Evolutionary conservation across 345 rosid genomes (phyloP), one percentile per base, ranked within the genome.

Genomic region (Hibiscus syriacus): DNA sequence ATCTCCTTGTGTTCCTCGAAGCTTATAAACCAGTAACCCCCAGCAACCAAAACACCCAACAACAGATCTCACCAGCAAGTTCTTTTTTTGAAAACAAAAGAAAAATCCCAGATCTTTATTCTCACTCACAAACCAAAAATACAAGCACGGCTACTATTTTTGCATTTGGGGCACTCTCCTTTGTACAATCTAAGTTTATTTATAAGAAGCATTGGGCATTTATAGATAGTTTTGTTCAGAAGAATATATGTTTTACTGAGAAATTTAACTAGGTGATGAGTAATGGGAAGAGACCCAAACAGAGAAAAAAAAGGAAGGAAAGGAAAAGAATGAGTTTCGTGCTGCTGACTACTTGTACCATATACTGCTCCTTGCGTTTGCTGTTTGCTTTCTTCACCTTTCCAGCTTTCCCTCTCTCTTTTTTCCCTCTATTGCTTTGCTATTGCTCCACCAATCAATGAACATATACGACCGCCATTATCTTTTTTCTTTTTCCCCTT

Each of bases 401-500:
- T n/a, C n/a, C n/a, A n/a, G n/a, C n/a, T n/a, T n/a, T n/a, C n/a
- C n/a, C n/a, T n/a, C n/a, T n/a, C n/a, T n/a, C n/a, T n/a, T n/a
- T n/a, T n/a, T n/a, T 26, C 23, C 9, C 27, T 0, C 59, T 43
- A 58, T 72, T 81, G 29, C 27, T 55, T 49, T 64, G 27, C 60
- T 39, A 16, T n/a, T n/a, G 26, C 64, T 38, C 20, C 72, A 59
- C 69, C 72, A 68, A 75, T 77, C 78, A 70, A 77, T 72, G 76
- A 72, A 74, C 73, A 67, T n/a, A n/a, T 68, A 59, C 70, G 77
- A 79, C 74, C 70, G 76, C 83, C 79, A 73, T 77, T 70, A 74
- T 55, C 72, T 46, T 9, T n/a, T n/a, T 16, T 1, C 50, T 68
- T 11, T 11, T 39, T 2, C 14, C 14, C 3, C 45, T 59, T 16